A percentile compares a stretch with the other conserved stretches of the same genome.
These are phyloP conservation scores for Paramecium pentaurelia DNA, from an alignment of 73 alveolate species.

Conservation along the genomic window DNA sequence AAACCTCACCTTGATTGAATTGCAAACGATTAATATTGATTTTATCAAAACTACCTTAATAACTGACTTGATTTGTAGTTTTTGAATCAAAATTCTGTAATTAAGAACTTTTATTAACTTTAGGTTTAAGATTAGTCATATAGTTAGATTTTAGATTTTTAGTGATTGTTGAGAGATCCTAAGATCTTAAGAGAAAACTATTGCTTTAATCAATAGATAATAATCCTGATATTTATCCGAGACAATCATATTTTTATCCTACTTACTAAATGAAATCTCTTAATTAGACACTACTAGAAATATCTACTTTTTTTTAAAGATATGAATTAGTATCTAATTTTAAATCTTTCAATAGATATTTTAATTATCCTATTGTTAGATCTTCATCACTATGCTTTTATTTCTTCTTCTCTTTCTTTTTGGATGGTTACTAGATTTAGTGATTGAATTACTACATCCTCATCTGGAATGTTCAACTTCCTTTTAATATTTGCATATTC, in stretches of 20 bases:
- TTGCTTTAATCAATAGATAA: neutral
- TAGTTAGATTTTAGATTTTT: neutral
- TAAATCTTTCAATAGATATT: slow-evolving; percentile 12
- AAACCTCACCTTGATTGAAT: neutral
- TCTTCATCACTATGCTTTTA: slow-evolving; percentile 6
- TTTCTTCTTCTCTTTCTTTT: slow-evolving; percentile 27
- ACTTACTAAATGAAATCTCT: neutral
- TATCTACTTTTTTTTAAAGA: neutral
- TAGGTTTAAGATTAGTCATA: neutral
- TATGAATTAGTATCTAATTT: slow-evolving; percentile 2
- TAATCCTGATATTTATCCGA: slow-evolving; percentile 39
- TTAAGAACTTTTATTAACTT: neutral
- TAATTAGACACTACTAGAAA: neutral
- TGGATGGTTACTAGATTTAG: neutral
- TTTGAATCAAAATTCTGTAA: neutral
- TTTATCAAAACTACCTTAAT: neutral
- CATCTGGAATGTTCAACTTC: slow-evolving; percentile 52
- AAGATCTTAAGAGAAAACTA: neutral
- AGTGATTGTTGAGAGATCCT: neutral
- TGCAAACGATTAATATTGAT: neutral
- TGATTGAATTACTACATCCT: neutral
- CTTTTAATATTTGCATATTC: slow-evolving; percentile 52
- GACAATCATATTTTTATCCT: neutral
- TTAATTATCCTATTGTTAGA: neutral
- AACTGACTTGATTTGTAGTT: neutral